Evolutionary conservation across 2,329 filamentous ascomycete species (phyloP).

Genomic region (Lasiodiplodia gonubiensis): DNA sequence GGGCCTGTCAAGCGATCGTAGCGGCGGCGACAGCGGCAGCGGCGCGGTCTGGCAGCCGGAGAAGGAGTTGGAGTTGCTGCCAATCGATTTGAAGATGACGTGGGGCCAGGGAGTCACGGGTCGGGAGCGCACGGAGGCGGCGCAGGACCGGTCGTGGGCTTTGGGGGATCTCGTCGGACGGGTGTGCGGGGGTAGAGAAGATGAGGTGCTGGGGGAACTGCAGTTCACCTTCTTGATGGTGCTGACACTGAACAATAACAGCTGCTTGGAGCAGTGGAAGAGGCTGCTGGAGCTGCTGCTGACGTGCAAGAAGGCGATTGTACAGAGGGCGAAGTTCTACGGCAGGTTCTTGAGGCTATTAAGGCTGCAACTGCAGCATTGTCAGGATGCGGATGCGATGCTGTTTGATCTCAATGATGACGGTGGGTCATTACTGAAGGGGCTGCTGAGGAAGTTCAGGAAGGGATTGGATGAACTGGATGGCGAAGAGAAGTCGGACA

Average conservation of each 20-base stretch:
- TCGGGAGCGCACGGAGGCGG: conserved; percentile 65
- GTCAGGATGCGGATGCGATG: conserved; percentile 64
- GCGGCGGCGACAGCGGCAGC: conserved; percentile 25
- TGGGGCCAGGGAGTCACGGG: conserved; percentile 68
- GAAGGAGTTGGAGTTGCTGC: conserved; percentile 59
- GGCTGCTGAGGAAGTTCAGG: conserved; percentile 60
- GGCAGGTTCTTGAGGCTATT: conserved; percentile 57
- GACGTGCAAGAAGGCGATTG: conserved; percentile 61
- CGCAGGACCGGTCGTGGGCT: conserved; percentile 67
- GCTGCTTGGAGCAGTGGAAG: conserved; percentile 70
- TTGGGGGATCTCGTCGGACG: conserved; percentile 58
- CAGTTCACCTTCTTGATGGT: conserved; percentile 69
- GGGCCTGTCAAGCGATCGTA: conserved; percentile 51
- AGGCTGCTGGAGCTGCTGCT: conserved; percentile 62
- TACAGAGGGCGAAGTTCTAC: conserved; percentile 57
- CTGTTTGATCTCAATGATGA: conserved; percentile 64
- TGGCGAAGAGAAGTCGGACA: conserved; percentile 47
- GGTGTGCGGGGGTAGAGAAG: conserved; percentile 41
- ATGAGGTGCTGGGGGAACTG: conserved; percentile 61
- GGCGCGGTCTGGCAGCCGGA: conserved; percentile 36
- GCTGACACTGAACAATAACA: conserved; percentile 68
- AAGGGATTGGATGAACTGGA: conserved; percentile 56
- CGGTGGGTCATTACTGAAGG: conserved; percentile 59
- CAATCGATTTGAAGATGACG: conserved; percentile 65
- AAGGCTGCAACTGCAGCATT: conserved; percentile 60